Evolutionary conservation across 495 filamentous ascomycete genomes (phyloP).

Genomic region (Penicillium psychrofluorescens): DNA sequence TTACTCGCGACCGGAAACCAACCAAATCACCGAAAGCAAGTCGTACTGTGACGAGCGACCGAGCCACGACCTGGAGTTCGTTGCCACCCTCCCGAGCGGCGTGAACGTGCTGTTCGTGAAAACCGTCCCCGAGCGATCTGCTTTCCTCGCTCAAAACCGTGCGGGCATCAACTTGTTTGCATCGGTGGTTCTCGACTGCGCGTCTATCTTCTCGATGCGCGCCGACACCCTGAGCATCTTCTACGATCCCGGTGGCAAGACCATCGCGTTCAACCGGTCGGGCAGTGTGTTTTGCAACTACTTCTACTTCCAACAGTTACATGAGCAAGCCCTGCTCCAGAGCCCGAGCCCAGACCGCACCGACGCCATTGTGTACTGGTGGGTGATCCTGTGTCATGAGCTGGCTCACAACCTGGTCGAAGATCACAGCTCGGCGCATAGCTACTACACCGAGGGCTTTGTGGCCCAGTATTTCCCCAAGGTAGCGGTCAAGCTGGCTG

Average conservation of each 20-base stretch:
- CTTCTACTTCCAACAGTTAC: slow-evolving; percentile 75
- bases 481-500: slow-evolving; percentile 33
- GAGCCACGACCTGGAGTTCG: slow-evolving; percentile 70
- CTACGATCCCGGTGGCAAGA: slow-evolving; percentile 68
- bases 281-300: slow-evolving; percentile 93
- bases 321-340: slow-evolving; percentile 44
- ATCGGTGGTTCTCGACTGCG: slow-evolving; percentile 59
- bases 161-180: slow-evolving; percentile 63
- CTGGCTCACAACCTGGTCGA: slow-evolving; percentile 85
- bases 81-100: slow-evolving; percentile 60
- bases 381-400: slow-evolving; percentile 85
- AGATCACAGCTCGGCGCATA: slow-evolving; percentile 74
- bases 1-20: slow-evolving; percentile 63
- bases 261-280: slow-evolving; percentile 86
- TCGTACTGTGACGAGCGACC: slow-evolving; percentile 84
- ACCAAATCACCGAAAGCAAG: slow-evolving; percentile 71
- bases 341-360: slow-evolving; percentile 35
- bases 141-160: slow-evolving; percentile 58
- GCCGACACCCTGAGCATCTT: slow-evolving; percentile 68
- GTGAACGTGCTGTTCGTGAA: slow-evolving; percentile 68
- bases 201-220: slow-evolving; percentile 59
- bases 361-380: slow-evolving; percentile 82
- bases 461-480: slow-evolving; percentile 48
- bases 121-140: slow-evolving; percentile 37
- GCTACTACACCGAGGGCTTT: slow-evolving; percentile 62